Evolutionary conservation across 257 asterid genomes (phyloP), one percentile per base, ranked within the genome.

Genomic region (Voacanga thouarsii): DNA sequence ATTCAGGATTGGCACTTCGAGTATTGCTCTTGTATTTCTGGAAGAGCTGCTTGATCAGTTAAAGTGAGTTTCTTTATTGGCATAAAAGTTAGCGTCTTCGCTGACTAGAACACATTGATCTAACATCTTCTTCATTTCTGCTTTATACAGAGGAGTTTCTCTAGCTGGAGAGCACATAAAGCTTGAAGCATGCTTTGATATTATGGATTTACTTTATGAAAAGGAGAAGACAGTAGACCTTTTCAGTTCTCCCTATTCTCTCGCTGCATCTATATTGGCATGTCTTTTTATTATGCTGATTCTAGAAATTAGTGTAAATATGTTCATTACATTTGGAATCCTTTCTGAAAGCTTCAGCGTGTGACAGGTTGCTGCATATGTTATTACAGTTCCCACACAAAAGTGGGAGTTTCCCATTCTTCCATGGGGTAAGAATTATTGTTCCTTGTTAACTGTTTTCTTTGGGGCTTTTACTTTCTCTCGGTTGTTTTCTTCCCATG

Each of bases 141-240:
- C 63, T 67, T 61, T 59, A 63, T 64, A 37, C 65, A 93, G 94
- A 83, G 90, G 72, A 67, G 87, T 90, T 79, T 93, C 97, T 47
- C 82, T 84, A 72, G 87, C 82, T 19, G 97, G 96, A 55, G 89
- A 88, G 71, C 84, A 81, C 75, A 84, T 94, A 72, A 84, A 81
- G 65, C 71, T 87, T 85, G 96, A 88, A 74, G 89, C 83, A 57
- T 92, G 97, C 80, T 86, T 85, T 90, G 97, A 92, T 85, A 83
- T 94, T 49, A 82, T 94, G 96, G 98, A 94, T 83, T 84, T 94
- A 75, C 91, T 94, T 57, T 94, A 94, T 72, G 98, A 91, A 81
- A 80, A 83, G 78, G 96, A 91, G 84, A 90, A 83, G 73, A 86
- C 84, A 71, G 84, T 92, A n/a, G 84, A 66, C 73, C 88, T 89